Conservation (phyloP, 2,329 filamentous ascomycete species). For the Macrophomina tecta region DNA sequence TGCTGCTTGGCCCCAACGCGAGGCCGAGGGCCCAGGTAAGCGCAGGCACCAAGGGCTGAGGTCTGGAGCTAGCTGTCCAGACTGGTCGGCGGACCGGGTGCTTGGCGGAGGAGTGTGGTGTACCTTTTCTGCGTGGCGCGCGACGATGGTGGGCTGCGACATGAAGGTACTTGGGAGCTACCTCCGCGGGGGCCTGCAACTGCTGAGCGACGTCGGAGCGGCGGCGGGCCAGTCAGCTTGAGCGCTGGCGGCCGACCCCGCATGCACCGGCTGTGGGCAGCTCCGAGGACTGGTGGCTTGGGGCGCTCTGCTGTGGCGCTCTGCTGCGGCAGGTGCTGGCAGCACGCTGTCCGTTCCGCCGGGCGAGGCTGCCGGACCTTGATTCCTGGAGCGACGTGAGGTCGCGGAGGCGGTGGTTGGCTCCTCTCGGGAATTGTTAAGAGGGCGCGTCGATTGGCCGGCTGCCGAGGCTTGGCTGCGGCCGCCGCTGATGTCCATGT, state of each 20-base stretch:
- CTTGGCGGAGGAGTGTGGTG: neutral
- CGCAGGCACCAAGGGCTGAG: neutral
- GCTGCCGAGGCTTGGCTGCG: neutral
- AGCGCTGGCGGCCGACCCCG: neutral
- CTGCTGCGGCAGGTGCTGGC: neutral
- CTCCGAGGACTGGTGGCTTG: neutral
- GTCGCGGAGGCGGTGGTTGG: neutral
- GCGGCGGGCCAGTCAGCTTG: constrained; percentile 7
- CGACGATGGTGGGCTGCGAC: neutral
- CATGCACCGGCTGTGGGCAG: constrained; percentile 5
- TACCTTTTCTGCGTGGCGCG: neutral
- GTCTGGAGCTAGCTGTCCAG: constrained; percentile 20
- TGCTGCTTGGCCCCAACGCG: constrained; percentile 10
- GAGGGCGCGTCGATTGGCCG: neutral
- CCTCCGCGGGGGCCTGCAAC: neutral
- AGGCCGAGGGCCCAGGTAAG: constrained; percentile 10
- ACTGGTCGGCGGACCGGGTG: neutral
- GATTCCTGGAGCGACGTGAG: neutral
- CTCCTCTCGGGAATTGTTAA: neutral
- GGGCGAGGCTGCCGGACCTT: neutral
- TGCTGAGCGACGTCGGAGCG: constrained; percentile 16
- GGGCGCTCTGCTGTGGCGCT: constrained; percentile 5
- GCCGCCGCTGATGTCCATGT: constrained; percentile 16
- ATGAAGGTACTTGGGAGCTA: constrained; percentile 12
- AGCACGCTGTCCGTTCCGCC: neutral